Conservation (phyloP, 2,329 filamentous ascomycete species). For the Arthroderma uncinatum region DNA sequence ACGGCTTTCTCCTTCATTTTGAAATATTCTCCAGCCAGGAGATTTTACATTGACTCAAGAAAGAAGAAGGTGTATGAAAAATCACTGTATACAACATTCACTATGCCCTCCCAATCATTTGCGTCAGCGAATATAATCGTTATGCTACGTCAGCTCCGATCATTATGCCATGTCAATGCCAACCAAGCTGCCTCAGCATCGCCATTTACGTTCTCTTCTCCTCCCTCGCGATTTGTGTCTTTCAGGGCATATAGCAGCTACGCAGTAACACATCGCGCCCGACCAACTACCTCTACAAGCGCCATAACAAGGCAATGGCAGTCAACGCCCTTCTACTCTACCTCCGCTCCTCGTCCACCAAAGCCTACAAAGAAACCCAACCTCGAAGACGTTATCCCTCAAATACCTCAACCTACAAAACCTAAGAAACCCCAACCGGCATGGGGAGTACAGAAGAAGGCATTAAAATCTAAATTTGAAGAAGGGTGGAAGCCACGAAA, state of each 20-base stretch:
- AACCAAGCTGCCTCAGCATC: background rate
- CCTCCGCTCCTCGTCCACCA: background rate
- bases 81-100: background rate
- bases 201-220: background rate
- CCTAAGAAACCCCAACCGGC: constrained; percentile 32
- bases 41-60: too few species aligned
- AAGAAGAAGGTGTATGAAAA: too few species aligned
- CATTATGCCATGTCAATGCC: background rate
- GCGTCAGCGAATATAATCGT: background rate
- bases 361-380: background rate
- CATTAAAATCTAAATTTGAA: constrained; percentile 65
- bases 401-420: constrained; percentile 7
- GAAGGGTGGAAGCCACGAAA: constrained; percentile 71
- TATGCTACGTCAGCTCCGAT: background rate
- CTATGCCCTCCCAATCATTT: background rate
- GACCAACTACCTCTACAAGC: background rate
- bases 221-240: background rate
- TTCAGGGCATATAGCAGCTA: background rate
- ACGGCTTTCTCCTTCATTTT: too few species aligned
- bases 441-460: constrained; percentile 69
- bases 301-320: background rate
- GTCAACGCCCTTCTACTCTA: background rate
- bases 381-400: background rate
- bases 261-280: background rate
- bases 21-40: too few species aligned